phyloP scores from a whole-genome alignment of 805 yeast species.

The Pichia cabralensis region DNA sequence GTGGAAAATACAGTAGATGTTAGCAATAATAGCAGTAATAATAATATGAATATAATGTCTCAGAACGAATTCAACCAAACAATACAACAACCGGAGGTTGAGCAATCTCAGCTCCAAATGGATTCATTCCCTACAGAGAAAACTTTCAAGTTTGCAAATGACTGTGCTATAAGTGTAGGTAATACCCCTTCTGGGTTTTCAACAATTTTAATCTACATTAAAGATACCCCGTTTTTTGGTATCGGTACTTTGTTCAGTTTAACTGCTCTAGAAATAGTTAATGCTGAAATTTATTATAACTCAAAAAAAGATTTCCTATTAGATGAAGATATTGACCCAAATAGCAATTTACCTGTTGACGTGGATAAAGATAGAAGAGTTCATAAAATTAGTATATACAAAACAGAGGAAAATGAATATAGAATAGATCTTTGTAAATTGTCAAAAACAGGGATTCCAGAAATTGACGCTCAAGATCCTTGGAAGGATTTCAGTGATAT shows the following conservation, averaged over 20 bases:
- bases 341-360: conserved; percentile 1
- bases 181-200: conserved; percentile 11
- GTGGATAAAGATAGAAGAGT: conserved; percentile 7
- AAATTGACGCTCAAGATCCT: conserved; percentile 11
- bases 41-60: too few relatives aligned
- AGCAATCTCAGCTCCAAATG: too few relatives aligned
- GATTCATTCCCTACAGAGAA: too few relatives aligned
- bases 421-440: conserved; percentile 10
- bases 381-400: conserved; percentile 9
- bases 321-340: conserved; percentile 7
- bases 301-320: conserved; percentile 10
- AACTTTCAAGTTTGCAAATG: conserved; percentile 8
- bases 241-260: conserved; percentile 7
- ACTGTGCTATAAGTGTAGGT: conserved; percentile 9
- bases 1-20: too few relatives aligned
- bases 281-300: conserved; percentile 11
- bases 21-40: too few relatives aligned
- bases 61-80: too few relatives aligned
- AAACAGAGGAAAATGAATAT: conserved; percentile 5
- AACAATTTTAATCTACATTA: conserved; percentile 8
- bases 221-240: conserved; percentile 12
- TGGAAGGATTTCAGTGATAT: conserved; percentile 15
- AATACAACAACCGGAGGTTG: too few relatives aligned
- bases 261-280: conserved; percentile 6
- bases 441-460: conserved; percentile 7